Base-by-base conservation (phyloP, 768 basidiomycete genomes). In the Panellus pusillus region DNA sequence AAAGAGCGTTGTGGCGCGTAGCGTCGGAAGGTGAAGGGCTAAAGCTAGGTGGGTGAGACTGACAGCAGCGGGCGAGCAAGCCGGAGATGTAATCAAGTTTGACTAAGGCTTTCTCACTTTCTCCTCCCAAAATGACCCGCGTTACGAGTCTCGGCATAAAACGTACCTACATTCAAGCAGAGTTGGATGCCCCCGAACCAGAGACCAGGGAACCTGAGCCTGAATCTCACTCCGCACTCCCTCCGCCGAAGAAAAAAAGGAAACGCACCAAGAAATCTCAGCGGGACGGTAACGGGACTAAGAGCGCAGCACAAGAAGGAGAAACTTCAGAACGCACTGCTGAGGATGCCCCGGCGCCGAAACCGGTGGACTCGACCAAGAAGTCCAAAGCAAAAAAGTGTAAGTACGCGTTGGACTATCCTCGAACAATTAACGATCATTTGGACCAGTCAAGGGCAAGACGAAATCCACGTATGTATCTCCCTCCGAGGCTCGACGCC, bases 111-210 rank as follows among this genome's bases (percentile, higher is more conserved):
- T 24, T 24, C 24, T 24, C 24, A 24, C 24, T 24, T 24, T 24
- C 24, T 24, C 24, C 24, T 6, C 6, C 24, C 24, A 24, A 24
- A 24, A 91, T 91, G 89, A 90, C 89, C 13, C 81, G 89, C 39
- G 72, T 84, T 52, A 89, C 90, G 9, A 84, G 82, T 61, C 78
- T 91, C 66, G 85, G 84, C n/a, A 77, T 79, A 48, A 92, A 91
- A 66, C 73, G 89, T 45, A 85, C 82, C 5, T 82, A 89, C 63
- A 58, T 90, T 13, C 75, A 91, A 55, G 85, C 88, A 13, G 83
- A 80, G 0, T 81, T 87, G 9, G 60, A 63, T 38, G 45, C 35
- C 41, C 29, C 47, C 18, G 54, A 35, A 4, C 28, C 39, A 14
- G 35, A 53, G 31, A 55, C 27, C 15, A 50, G 32, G 35, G 45